A percentile compares a stretch with the other conserved stretches of the same genome.
phyloP scores from a whole-genome alignment of 2,329 filamentous ascomycete species.

The Scedosporium aurantiacum region DNA sequence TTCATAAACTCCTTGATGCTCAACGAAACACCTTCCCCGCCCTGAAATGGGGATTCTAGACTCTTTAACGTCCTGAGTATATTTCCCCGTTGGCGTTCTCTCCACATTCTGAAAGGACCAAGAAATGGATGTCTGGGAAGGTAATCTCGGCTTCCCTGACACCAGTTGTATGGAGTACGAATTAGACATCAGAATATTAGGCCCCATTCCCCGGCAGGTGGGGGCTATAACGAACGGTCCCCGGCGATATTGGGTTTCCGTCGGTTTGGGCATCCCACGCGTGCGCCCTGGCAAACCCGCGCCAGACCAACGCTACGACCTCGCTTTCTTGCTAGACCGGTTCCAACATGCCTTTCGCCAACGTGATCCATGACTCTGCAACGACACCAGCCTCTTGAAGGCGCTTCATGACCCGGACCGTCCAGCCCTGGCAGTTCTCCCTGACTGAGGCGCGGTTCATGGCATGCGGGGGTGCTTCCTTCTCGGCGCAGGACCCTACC shows the following conservation, averaged over 20 bases:
- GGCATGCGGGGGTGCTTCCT: neutral
- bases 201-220: neutral
- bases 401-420: neutral
- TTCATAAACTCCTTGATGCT: too few species aligned
- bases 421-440: conserved; percentile 5
- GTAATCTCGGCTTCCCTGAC: too few species aligned
- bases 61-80: too few species aligned
- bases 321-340: neutral
- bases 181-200: neutral
- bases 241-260: neutral
- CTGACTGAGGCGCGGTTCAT: neutral
- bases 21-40: too few species aligned
- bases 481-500: neutral
- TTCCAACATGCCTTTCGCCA: neutral
- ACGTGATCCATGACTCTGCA: neutral
- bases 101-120: too few species aligned
- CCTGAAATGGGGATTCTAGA: too few species aligned
- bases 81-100: too few species aligned
- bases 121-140: too few species aligned
- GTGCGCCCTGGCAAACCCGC: neutral
- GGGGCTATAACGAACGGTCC: neutral
- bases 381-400: neutral
- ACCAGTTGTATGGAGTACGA: too few species aligned
- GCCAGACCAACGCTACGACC: too few species aligned
- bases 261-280: neutral